Conservation (phyloP, 768 basidiomycete genomes). For the Leccinum uliginosum region DNA sequence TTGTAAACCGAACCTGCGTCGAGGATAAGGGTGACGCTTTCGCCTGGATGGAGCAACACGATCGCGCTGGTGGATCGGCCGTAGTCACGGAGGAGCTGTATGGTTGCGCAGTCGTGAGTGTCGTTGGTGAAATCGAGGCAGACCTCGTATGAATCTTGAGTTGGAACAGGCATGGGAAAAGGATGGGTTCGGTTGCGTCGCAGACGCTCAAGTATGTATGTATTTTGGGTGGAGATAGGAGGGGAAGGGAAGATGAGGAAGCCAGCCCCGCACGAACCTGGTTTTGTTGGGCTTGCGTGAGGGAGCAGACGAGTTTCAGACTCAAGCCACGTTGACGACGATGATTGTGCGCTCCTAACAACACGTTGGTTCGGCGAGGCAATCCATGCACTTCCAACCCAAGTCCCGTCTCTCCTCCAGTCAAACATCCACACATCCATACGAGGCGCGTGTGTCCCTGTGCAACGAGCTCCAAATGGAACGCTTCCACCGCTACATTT, state of each 20-base stretch:
- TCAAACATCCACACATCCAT: constrained; percentile 31
- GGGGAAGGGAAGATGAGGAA: constrained; percentile 14
- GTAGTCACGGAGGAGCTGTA: constrained; percentile 64
- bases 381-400: constrained; percentile 14
- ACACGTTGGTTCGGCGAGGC: constrained; percentile 30
- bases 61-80: constrained; percentile 50
- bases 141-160: constrained; percentile 56
- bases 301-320: constrained; percentile 26
- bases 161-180: constrained; percentile 52
- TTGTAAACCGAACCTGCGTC: constrained; percentile 66
- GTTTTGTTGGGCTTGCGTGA: constrained; percentile 34
- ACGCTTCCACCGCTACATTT: constrained; percentile 19
- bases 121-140: constrained; percentile 69
- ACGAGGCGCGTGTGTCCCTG: constrained; percentile 36
- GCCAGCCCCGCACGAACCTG: constrained; percentile 23
- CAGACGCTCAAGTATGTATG: constrained; percentile 30
- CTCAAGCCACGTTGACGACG: constrained; percentile 24
- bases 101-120: constrained; percentile 56
- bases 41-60: constrained; percentile 56
- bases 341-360: constrained; percentile 29
- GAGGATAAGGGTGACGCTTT: constrained; percentile 61
- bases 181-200: constrained; percentile 13
- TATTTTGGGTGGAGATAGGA: constrained; percentile 15
- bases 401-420: neutral
- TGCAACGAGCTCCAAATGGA: constrained; percentile 35